These are phyloP conservation scores for Pseudogymnoascus sp. DNA, from an alignment of 2,329 filamentous ascomycete species.

Conservation along the genomic window DNA sequence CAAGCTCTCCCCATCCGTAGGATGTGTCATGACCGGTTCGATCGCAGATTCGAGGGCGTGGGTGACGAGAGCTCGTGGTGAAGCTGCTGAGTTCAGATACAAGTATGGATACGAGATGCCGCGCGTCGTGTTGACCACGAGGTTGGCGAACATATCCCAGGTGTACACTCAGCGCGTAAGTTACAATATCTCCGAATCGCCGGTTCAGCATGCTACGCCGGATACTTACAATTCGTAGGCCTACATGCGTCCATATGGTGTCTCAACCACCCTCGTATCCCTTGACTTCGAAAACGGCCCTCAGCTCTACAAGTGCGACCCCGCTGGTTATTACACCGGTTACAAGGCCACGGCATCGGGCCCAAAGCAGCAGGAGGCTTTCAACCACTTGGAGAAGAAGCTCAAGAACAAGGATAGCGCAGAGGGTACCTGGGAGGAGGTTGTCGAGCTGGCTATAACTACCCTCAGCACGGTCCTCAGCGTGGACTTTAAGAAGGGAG, in stretches of 20 bases:
- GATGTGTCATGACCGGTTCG: conserved; percentile 97
- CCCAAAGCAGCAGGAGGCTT: conserved; percentile 96
- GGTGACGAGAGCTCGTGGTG: conserved; percentile 84
- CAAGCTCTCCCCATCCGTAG: conserved; percentile 90
- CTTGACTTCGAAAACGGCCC: conserved; percentile 88
- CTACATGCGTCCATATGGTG: conserved; percentile 96
- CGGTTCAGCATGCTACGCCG: conserved; percentile 13
- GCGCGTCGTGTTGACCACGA: conserved; percentile 91
- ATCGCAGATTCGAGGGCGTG: conserved; percentile 95
- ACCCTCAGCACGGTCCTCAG: conserved; percentile 93
- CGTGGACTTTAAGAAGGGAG: conserved; percentile 99
- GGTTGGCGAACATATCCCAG: conserved; percentile 97
- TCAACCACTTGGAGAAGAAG: conserved; percentile 99
- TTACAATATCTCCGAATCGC: conserved; percentile 16
- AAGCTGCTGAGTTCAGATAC: conserved; percentile 97
- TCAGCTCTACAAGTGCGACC: conserved; percentile 97
- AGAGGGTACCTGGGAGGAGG: conserved; percentile 90
- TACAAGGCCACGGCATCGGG: conserved; percentile 98
- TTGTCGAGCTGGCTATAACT: conserved; percentile 93
- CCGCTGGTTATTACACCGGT: conserved; percentile 93
- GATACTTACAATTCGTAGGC: conserved; percentile 49
- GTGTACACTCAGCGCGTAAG: conserved; percentile 94
- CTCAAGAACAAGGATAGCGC: conserved; percentile 97
- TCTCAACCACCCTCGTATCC: conserved; percentile 91
- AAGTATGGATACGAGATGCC: conserved; percentile 99